Evolutionary conservation across 2,329 filamentous ascomycete species (phyloP), one percentile per base, ranked within the genome.

Genomic region (Lecanicillium sp.): DNA sequence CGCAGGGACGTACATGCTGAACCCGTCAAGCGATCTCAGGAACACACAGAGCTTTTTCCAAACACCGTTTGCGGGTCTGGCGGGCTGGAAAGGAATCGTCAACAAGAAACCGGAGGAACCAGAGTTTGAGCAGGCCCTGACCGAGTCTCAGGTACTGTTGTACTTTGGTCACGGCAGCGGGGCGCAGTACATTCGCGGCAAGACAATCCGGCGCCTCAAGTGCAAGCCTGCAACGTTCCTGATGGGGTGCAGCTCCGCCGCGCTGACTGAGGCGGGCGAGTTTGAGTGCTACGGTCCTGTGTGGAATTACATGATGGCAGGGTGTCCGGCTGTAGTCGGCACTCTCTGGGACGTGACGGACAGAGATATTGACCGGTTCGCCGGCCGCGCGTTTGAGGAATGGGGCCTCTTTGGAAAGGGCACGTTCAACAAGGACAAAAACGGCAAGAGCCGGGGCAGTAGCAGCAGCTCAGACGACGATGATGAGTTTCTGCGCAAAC

Each of bases 301-400:
- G 17, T 80, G 89, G 64, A 88, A 89, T 51, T 96, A 96, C 63
- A 80, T 98, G 62, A 80, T 90, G 49, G 89, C 88, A 0, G 90
- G 87, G 1, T 79, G 75, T 49, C 88, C 87, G 4, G 88, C 90
- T 0, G 78, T 96, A 9, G 80, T 96, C 3, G 92, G 88, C 33
- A 95, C 89, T 13, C 69, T 98, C 28, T 98, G 92, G 92, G 92
- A 98, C 59, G 92, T 98, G 35, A 98, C 92, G 9, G 92, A 98
- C 58, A 85, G 85, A 52, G 92, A 98, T 58, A 95, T 95, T 57
- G 94, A 98, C 64, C 83, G 89, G 14, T 94, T 95, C 58, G 85
- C 89, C 0, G 78, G 82, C 25, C 71, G 74, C 18, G 68, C 84
- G 3, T 84, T 95, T 56, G 84, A 92, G 55, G 73, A 83, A 51